phyloP scores from a whole-genome alignment of 2,329 filamentous ascomycete species.

The Aphanocladium album region DNA sequence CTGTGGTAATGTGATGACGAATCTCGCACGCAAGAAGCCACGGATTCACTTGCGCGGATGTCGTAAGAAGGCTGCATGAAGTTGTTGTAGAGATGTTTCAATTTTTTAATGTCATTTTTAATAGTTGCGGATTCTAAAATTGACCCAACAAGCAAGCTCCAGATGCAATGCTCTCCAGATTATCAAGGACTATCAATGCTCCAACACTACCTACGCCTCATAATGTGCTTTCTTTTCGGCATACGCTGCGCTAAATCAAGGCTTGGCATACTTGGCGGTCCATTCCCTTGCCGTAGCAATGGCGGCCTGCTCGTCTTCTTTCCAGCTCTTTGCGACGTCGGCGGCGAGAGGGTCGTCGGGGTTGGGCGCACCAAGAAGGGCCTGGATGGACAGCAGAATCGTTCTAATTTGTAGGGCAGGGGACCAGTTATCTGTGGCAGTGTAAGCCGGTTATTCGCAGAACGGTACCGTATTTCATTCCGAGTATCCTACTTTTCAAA shows the following conservation, averaged over 20 bases:
- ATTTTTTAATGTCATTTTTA: background rate
- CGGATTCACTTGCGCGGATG: too few relatives aligned
- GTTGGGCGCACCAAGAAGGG: constrained; percentile 90
- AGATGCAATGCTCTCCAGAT: constrained; percentile 4
- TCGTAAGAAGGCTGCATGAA: background rate
- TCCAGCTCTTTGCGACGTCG: constrained; percentile 96
- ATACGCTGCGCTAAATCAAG: constrained; percentile 22
- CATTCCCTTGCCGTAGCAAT: constrained; percentile 90
- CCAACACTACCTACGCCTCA: background rate
- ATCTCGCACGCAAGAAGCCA: background rate
- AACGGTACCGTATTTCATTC: background rate
- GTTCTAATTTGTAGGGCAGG: constrained; percentile 96
- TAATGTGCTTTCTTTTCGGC: background rate
- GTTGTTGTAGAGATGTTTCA: background rate
- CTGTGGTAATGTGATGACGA: background rate
- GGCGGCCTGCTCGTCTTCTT: constrained; percentile 87
- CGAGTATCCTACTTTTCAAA: constrained; percentile 67
- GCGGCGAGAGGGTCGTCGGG: constrained; percentile 97
- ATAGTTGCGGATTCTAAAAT: background rate
- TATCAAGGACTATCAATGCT: background rate
- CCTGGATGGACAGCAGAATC: constrained; percentile 97
- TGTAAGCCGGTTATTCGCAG: background rate
- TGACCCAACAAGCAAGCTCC: constrained; percentile 1
- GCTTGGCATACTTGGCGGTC: constrained; percentile 76
- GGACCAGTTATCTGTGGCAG: constrained; percentile 83